A percentile compares a stretch with the other conserved stretches of the same genome.
Conservation (phyloP, 306 rosid species). For the Vigna mungo region DNA sequence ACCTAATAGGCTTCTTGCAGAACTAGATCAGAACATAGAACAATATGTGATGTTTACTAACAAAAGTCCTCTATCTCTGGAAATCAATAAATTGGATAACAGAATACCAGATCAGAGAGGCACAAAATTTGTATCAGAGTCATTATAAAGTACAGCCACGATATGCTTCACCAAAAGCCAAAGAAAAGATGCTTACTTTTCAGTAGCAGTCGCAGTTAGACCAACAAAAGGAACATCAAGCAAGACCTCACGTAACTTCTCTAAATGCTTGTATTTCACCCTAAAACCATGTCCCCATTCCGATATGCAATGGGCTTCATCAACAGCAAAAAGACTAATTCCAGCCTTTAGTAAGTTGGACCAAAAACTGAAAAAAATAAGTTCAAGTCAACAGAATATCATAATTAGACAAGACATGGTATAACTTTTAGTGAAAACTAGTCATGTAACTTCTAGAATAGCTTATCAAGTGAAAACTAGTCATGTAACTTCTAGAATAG, state of each 20-base stretch:
- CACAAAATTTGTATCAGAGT: slow-evolving; percentile 30
- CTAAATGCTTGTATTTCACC: slow-evolving; percentile 81
- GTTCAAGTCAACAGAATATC: background rate
- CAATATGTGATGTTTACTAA: background rate
- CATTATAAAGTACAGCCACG: slow-evolving; percentile 2
- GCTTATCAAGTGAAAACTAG: background rate
- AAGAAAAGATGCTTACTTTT: slow-evolving; percentile 63
- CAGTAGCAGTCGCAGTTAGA: slow-evolving; percentile 92
- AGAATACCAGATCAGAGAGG: background rate
- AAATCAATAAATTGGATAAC: background rate
- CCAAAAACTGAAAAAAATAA: slow-evolving; percentile 78
- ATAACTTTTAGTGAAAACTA: too few relatives aligned
- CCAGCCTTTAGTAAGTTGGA: slow-evolving; percentile 79
- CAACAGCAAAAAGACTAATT: slow-evolving; percentile 86
- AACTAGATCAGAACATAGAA: background rate
- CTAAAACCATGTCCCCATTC: slow-evolving; percentile 98
- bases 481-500: background rate
- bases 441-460: background rate
- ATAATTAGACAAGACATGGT: slow-evolving; percentile 29
- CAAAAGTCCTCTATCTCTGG: background rate
- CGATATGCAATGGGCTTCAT: slow-evolving; percentile 95
- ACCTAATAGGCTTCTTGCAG: background rate
- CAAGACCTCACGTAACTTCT: slow-evolving; percentile 75
- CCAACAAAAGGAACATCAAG: slow-evolving; percentile 84
- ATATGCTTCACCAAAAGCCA: slow-evolving; percentile 39